Conservation (phyloP, 2,329 filamentous ascomycete species). For the Bipolaris victoriae region DNA sequence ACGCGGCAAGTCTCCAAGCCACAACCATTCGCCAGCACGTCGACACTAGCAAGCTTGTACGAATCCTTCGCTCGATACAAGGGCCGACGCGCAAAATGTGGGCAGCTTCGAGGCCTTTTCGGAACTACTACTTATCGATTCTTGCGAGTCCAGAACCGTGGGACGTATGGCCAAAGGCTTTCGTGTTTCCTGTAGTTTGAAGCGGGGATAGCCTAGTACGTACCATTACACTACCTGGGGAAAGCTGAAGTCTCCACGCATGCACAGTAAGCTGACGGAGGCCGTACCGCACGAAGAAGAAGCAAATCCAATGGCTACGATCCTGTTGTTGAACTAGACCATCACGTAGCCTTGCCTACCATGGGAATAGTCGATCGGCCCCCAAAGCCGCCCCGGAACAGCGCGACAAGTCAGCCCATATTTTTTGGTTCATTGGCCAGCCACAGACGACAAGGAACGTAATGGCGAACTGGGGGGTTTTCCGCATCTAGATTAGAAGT, state of each 20-base stretch:
- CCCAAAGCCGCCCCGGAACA: neutral
- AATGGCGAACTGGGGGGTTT: neutral
- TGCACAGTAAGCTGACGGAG: slow-evolving; percentile 1
- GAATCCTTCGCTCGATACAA: neutral
- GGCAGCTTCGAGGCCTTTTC: neutral
- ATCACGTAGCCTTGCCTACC: neutral
- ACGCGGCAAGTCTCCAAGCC: neutral
- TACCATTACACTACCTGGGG: neutral
- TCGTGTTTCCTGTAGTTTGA: neutral
- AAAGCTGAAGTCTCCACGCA: neutral
- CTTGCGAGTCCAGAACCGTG: neutral
- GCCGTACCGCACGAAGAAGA: neutral
- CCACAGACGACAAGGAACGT: neutral
- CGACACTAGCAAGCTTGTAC: neutral
- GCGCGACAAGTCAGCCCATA: neutral
- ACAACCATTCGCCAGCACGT: neutral
- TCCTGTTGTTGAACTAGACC: neutral
- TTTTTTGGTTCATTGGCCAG: neutral
- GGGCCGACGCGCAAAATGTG: neutral
- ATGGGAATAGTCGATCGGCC: neutral
- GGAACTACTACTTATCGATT: neutral
- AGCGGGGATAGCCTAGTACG: neutral
- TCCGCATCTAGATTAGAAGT: neutral
- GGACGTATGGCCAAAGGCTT: neutral
- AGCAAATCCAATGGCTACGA: neutral